phyloP scores from a whole-genome alignment of 208 protist species.

The Leishmania lainsoni region DNA sequence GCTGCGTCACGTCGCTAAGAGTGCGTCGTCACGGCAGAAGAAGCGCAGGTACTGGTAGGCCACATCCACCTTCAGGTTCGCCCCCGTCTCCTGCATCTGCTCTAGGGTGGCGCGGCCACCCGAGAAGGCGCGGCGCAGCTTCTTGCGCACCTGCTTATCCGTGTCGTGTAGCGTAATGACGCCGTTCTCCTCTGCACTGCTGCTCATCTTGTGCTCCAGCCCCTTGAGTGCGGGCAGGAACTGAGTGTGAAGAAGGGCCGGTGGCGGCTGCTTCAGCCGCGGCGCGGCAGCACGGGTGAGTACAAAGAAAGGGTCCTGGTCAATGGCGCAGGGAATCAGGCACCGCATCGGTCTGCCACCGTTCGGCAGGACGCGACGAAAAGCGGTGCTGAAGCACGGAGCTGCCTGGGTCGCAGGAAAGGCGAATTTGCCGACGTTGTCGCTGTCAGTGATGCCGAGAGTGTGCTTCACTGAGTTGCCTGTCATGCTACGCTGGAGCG shows the following conservation, averaged over 20 bases:
- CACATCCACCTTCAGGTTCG: constrained; percentile 94
- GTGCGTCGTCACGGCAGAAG: constrained; percentile 95
- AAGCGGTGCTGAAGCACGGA: constrained; percentile 95
- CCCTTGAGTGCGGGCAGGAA: constrained; percentile 98
- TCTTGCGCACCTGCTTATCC: constrained; percentile 92
- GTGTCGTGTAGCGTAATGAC: constrained; percentile 98
- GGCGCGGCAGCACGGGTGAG: constrained; percentile 96
- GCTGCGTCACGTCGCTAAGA: constrained; percentile 84
- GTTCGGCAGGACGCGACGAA: constrained; percentile 91
- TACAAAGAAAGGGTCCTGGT: constrained; percentile 99
- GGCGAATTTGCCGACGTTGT: constrained; percentile 95
- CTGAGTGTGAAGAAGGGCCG: constrained; percentile 96
- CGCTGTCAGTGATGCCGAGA: constrained; percentile 92
- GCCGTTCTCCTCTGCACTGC: constrained; percentile 81
- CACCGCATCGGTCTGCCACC: constrained; percentile 80
- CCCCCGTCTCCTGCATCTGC: constrained; percentile 94
- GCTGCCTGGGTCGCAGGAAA: constrained; percentile 98
- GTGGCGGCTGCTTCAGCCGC: constrained; percentile 92
- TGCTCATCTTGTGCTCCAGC: constrained; percentile 97
- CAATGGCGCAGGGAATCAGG: constrained; percentile 97
- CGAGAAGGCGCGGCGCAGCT: constrained; percentile 97
- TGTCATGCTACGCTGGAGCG: constrained; percentile 93
- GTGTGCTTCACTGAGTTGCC: constrained; percentile 92
- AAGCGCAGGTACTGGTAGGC: constrained; percentile 97
- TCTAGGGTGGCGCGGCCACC: constrained; percentile 95